A percentile compares a stretch with the other conserved stretches of the same genome.
These are phyloP conservation scores for Cladochytrium replicatum DNA, from an alignment of 192 early-diverging fungal genomes.

Conservation along the genomic window DNA sequence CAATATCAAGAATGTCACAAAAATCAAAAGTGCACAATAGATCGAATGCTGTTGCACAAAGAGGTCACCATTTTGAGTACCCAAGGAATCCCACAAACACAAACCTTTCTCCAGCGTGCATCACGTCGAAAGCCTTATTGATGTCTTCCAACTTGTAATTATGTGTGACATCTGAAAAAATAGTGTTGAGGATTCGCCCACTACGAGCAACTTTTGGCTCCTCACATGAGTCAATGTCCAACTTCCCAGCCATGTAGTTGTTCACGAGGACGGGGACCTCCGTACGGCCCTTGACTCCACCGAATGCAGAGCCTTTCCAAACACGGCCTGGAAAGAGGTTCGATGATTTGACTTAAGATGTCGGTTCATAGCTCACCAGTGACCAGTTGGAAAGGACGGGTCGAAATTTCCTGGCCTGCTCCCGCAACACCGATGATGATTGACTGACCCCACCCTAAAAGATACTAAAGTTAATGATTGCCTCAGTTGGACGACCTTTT, in stretches of 20 bases:
- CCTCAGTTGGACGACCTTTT: slow-evolving; percentile 14
- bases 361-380: slow-evolving; percentile 41
- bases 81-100: too few relatives aligned
- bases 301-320: slow-evolving; percentile 95
- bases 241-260: slow-evolving; percentile 69
- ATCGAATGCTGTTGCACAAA: slow-evolving; percentile 28
- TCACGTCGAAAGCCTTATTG: slow-evolving; percentile 87
- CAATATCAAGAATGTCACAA: background rate
- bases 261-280: slow-evolving; percentile 82
- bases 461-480: too few relatives aligned
- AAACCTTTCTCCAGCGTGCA: slow-evolving; percentile 67
- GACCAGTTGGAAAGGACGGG: slow-evolving; percentile 93
- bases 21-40: slow-evolving; percentile 20
- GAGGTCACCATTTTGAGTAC: too few relatives aligned
- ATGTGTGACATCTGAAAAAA: slow-evolving; percentile 57
- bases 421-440: slow-evolving; percentile 84
- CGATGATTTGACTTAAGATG: background rate
- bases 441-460: slow-evolving; percentile 88
- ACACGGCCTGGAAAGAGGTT: slow-evolving; percentile 46
- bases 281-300: slow-evolving; percentile 89
- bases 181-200: background rate
- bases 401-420: slow-evolving; percentile 83
- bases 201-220: background rate
- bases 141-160: slow-evolving; percentile 71
- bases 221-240: slow-evolving; percentile 84